Evolutionary conservation across 208 protist species (phyloP).

Genomic region (Wallacemonas rigidus): DNA sequence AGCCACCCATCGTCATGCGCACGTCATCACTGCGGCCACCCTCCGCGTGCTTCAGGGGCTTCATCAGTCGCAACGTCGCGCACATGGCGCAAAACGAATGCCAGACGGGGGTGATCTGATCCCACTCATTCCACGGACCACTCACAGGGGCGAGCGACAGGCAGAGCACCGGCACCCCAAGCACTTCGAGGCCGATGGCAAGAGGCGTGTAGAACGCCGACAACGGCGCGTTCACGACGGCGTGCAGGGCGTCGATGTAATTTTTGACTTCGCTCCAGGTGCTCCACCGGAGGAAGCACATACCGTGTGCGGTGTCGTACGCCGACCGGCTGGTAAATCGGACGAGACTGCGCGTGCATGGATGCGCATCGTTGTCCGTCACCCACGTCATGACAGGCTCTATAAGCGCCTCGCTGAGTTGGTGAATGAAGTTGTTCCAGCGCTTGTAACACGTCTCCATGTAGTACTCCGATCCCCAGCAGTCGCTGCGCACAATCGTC

Average conservation of each 20-base stretch:
- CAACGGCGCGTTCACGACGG: slow-evolving; percentile 48
- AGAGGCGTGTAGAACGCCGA: slow-evolving; percentile 46
- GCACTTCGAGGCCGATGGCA: slow-evolving; percentile 48
- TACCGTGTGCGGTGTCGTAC: slow-evolving; percentile 39
- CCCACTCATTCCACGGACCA: slow-evolving; percentile 45
- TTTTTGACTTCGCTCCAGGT: slow-evolving; percentile 39
- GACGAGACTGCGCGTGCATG: slow-evolving; percentile 26
- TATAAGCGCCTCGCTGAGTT: slow-evolving; percentile 32
- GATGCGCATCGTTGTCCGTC: slow-evolving; percentile 31
- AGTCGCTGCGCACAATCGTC: slow-evolving; percentile 38
- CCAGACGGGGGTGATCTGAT: slow-evolving; percentile 34
- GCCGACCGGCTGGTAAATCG: slow-evolving; percentile 40
- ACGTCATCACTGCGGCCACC: slow-evolving; percentile 28
- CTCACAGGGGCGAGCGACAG: slow-evolving; percentile 43
- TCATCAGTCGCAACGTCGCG: slow-evolving; percentile 39
- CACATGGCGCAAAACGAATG: slow-evolving; percentile 46
- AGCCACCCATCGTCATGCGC: neutral
- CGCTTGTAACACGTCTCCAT: slow-evolving; percentile 41
- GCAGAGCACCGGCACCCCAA: slow-evolving; percentile 44
- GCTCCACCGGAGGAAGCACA: slow-evolving; percentile 51
- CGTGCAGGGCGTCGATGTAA: slow-evolving; percentile 44
- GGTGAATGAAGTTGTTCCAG: slow-evolving; percentile 40
- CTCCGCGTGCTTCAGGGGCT: slow-evolving; percentile 32
- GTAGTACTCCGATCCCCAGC: slow-evolving; percentile 51
- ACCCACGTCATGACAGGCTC: slow-evolving; percentile 44